Evolutionary conservation across 1,139 yeast species (phyloP), one percentile per base, ranked within the genome.

Genomic region (Taphrina communis): DNA sequence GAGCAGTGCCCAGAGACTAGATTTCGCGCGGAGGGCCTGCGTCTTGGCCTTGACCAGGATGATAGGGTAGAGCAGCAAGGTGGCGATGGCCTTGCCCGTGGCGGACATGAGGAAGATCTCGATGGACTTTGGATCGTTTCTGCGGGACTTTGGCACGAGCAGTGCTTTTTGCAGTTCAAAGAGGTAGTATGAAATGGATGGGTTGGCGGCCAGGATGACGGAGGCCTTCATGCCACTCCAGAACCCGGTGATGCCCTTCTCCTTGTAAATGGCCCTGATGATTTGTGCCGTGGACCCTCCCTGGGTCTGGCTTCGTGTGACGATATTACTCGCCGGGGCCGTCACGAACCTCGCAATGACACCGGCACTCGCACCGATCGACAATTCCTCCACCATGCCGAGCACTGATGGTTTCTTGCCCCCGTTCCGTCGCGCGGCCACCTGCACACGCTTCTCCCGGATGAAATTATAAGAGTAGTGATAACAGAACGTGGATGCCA

Each of bases 201-300:
- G 97, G 79, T 90, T 90, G 70, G 88, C 82, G 46, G 94, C 90
- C 68, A 90, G 83, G 6, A 90, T 89, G 75, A 90, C 79, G 14
- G 92, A 87, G 9, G 92, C 96, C 77, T 90, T 87, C 72, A 90
- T 83, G 0, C 97, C 97, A 73, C 87, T 84, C 96, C 97, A 90
- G 72, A 90, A 84, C 0, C 95, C 95, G 19, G 84, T 78, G 59
- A 87, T 72, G 5, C 95, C 93, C 74, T 89, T 90, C 62, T 88
- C 87, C 19, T 80, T 80, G 70, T 85, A 78, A 55, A 90, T 84
- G 70, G 86, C 86, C 71, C 81, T 79, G 41, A 87, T 84, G 66
- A 88, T 82, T 68, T 80, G 79, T 42, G 79, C 70, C n/a, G 71
- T 69, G 35, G 69, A 38, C 25, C 58, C 58, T 2, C 56, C 58